A percentile compares a stretch with the other conserved stretches of the same genome.
Conservation (phyloP, 2,329 filamentous ascomycete genomes). For the Fusarium sp. region DNA sequence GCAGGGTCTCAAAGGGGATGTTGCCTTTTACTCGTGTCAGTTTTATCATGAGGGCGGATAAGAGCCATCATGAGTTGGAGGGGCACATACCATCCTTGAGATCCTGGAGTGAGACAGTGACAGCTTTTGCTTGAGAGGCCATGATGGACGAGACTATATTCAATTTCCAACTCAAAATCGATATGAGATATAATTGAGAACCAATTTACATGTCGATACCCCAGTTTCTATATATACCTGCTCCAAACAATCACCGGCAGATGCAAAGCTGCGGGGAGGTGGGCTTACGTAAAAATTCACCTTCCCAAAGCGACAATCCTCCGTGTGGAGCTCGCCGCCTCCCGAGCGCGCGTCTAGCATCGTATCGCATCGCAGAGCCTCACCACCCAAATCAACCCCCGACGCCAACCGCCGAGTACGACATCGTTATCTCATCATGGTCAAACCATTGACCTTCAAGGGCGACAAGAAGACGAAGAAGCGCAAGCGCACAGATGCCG, state of each 20-base stretch:
- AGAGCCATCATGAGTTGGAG: constrained; percentile 20
- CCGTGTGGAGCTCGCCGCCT: constrained; percentile 50
- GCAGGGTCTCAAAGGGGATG: constrained; percentile 75
- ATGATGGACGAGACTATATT: constrained; percentile 44
- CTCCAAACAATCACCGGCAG: background rate
- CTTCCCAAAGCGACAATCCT: constrained; percentile 21
- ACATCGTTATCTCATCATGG: constrained; percentile 64
- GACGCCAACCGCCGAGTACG: constrained; percentile 6
- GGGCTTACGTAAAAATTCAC: constrained; percentile 43
- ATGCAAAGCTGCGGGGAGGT: constrained; percentile 28
- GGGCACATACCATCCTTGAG: constrained; percentile 65
- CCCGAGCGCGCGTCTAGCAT: constrained; percentile 33
- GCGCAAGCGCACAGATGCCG: constrained; percentile 77
- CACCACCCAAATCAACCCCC: constrained; percentile 7
- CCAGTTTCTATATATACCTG: background rate
- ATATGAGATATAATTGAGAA: background rate
- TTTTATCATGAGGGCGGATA: constrained; percentile 14
- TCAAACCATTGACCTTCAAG: constrained; percentile 94
- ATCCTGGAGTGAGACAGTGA: constrained; percentile 72
- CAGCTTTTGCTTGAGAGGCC: constrained; percentile 64
- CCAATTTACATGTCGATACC: background rate
- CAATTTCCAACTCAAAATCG: background rate
- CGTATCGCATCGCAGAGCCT: constrained; percentile 3
- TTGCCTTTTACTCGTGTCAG: constrained; percentile 60
- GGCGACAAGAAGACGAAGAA: constrained; percentile 97